Evolutionary conservation across 2,329 filamentous ascomycete species (phyloP).

Genomic region (Aspergillus glaucus): DNA sequence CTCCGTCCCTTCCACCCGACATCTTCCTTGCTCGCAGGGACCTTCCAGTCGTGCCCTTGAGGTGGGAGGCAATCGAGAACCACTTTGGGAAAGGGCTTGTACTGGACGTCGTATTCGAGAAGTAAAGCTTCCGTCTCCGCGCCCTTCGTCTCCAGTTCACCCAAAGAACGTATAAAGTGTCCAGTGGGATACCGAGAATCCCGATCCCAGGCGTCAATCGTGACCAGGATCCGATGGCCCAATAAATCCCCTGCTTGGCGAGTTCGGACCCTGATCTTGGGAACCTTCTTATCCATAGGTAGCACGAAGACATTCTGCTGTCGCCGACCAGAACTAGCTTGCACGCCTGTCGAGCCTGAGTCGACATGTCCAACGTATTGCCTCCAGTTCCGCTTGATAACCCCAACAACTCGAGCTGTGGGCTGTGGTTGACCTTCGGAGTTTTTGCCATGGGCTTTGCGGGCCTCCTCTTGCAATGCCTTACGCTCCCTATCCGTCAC

Average conservation of each 20-base stretch:
- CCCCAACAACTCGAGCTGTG: conserved; percentile 83
- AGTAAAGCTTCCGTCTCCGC: conserved; percentile 93
- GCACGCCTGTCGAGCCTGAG: conserved; percentile 69
- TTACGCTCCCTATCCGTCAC: conserved; percentile 82
- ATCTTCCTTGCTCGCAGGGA: conserved; percentile 71
- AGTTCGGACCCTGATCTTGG: conserved; percentile 89
- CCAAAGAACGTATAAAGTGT: conserved; percentile 87
- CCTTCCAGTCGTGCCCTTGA: conserved; percentile 90
- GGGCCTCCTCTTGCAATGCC: conserved; percentile 86
- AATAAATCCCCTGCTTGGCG: conserved; percentile 82
- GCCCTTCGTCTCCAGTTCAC: conserved; percentile 92
- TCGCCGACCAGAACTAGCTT: conserved; percentile 68
- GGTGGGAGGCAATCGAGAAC: conserved; percentile 87
- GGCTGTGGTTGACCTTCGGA: conserved; percentile 76
- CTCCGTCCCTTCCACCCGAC: conserved; percentile 79
- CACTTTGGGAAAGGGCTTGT: conserved; percentile 91
- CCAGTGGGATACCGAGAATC: conserved; percentile 89
- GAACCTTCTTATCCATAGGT: conserved; percentile 96
- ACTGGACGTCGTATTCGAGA: conserved; percentile 95
- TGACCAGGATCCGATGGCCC: conserved; percentile 85
- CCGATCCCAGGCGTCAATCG: conserved; percentile 91
- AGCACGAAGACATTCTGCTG: conserved; percentile 92
- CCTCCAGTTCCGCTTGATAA: conserved; percentile 94
- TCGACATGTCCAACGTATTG: conserved; percentile 97
- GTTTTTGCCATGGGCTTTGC: conserved; percentile 69